Percentiles rank a stretch among this genome's conserved stretches.
phyloP scores from a whole-genome alignment of 106 monocot genomes.

The Platanthera guangdongensis region DNA sequence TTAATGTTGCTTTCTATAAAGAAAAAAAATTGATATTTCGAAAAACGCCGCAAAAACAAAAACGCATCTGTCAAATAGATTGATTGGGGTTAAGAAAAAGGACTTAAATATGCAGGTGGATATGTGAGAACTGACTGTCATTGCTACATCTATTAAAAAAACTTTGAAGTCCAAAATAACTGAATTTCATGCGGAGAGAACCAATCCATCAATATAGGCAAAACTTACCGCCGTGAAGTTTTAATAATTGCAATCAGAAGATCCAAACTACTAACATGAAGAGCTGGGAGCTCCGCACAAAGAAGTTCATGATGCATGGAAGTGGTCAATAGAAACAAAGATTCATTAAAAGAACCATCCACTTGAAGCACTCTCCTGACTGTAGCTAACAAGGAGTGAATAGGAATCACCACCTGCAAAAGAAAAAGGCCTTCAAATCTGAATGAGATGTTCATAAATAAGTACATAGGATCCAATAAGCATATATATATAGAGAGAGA shows the following conservation, averaged over 20 bases:
- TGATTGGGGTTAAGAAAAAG: background rate
- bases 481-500: too few species aligned
- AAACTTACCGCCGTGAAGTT: slow-evolving; percentile 48
- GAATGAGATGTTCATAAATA: background rate
- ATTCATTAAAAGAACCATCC: slow-evolving; percentile 63
- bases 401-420: slow-evolving; percentile 50
- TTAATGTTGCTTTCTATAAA: background rate
- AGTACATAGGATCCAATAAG: background rate
- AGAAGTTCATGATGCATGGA: slow-evolving; percentile 82
- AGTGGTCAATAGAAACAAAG: slow-evolving; percentile 46
- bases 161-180: background rate
- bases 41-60: background rate
- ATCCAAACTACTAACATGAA: slow-evolving; percentile 65
- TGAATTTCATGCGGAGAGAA: background rate
- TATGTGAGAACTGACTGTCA: background rate
- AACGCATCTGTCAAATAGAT: too few species aligned
- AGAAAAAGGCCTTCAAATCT: background rate
- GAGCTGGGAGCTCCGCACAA: slow-evolving; percentile 65
- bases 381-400: slow-evolving; percentile 39
- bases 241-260: slow-evolving; percentile 66
- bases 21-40: background rate
- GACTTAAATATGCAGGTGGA: background rate
- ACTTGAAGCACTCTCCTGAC: slow-evolving; percentile 59
- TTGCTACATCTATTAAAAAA: background rate
- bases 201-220: background rate